Evolutionary conservation across 495 filamentous ascomycete species (phyloP), one percentile per base, ranked within the genome.

Genomic region (Tuber magnatum): DNA sequence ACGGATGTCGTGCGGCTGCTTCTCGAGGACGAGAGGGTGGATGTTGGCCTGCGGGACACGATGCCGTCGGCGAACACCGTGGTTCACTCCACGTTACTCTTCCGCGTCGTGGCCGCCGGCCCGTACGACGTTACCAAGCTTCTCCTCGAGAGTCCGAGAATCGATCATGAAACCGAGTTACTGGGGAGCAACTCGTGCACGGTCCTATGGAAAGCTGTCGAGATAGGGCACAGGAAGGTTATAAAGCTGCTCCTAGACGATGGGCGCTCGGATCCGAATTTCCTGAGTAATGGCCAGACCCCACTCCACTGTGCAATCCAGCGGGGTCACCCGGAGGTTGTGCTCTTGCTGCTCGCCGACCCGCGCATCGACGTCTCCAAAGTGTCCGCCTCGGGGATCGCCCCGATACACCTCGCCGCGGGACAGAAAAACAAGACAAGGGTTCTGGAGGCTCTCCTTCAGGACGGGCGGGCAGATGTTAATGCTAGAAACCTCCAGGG

Each of bases 1-100:
- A 32, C 41, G 22, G 73, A 79, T 39, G 46, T 78, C 32, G 70
- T 80, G 38, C 69, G 61, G 5, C 32, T 80, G 5, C 77, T 80
- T 22, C 77, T 80, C 0, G 69, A 79, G 28, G 75, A 79, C 5
- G 43, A 35, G 28, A 65, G 56, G 56, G 28, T 65, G 56, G 28
- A 35, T 35, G 28, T 65, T 65, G 4, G 28, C 56, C 2, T 18
- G 28, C 28, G 12, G 28, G 28, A 35, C 16, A 4, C n/a, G 51
- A 28, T n/a, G 9, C 51, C 51, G 51, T 65, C 12, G 4, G 56
- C 28, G 56, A 61, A 32, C 32, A 28, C 56, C 56, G 56, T 3
- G 14, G 56, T 35, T 18, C 56, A 35, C 12, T 65, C 28, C 12
- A 65, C 56, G 28, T 32, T 65, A 18, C 56, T 65, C 56, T 14